Conservation (phyloP, 768 basidiomycete species). For the Mycena pura region DNA sequence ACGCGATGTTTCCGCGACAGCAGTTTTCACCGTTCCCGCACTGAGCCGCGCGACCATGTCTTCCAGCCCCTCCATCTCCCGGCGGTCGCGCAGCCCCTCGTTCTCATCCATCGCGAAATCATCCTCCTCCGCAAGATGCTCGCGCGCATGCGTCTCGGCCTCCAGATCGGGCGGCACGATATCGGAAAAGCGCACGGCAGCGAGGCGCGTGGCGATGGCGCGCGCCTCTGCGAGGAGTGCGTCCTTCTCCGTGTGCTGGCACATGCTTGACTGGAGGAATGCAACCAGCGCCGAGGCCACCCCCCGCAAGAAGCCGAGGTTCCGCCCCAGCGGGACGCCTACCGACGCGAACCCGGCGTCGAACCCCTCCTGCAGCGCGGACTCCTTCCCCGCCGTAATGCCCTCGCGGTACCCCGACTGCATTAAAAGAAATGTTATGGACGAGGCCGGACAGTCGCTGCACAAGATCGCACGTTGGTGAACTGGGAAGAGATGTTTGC, state of each 20-base stretch:
- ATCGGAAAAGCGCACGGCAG: conserved; percentile 68
- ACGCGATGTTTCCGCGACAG: conserved; percentile 25
- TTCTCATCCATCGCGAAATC: conserved; percentile 39
- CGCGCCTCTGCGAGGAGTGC: conserved; percentile 52
- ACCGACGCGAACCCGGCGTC: conserved; percentile 79
- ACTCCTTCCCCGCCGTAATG: conserved; percentile 90
- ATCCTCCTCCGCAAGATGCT: conserved; percentile 60
- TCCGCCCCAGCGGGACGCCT: conserved; percentile 77
- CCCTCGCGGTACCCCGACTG: conserved; percentile 97
- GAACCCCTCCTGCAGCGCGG: conserved; percentile 87
- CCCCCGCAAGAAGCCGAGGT: conserved; percentile 82
- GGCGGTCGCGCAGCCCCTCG: conserved; percentile 53
- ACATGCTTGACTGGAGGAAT: conserved; percentile 49
- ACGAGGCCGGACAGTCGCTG: not conserved
- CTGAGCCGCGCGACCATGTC: conserved; percentile 59
- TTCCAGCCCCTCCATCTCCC: conserved; percentile 60
- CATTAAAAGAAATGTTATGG: not conserved
- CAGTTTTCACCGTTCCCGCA: conserved; percentile 30
- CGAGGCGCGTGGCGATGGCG: conserved; percentile 62
- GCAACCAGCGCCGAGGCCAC: conserved; percentile 66
- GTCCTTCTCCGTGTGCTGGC: conserved; percentile 19
- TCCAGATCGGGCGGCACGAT: conserved; percentile 79
- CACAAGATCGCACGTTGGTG: conserved; percentile 58
- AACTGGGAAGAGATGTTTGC: conserved; percentile 70
- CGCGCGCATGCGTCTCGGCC: conserved; percentile 76